phyloP scores from a whole-genome alignment of 768 basidiomycete species.

The Auriscalpium orientale region DNA sequence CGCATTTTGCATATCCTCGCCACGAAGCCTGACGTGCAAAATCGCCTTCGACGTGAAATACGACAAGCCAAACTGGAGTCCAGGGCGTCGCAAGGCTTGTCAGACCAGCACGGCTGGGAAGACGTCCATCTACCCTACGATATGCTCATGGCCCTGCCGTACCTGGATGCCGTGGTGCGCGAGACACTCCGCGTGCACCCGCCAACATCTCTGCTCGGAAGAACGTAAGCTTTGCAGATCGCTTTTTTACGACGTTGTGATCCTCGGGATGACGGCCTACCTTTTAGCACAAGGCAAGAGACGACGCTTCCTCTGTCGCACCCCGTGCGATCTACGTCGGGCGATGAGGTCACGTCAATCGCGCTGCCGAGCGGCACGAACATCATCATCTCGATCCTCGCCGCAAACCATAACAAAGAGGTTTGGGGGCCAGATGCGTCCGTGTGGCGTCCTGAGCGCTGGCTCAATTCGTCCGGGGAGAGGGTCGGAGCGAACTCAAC shows the following conservation, averaged over 20 bases:
- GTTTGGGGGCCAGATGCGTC: slow-evolving; percentile 35
- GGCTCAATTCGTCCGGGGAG: slow-evolving; percentile 21
- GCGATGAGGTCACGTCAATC: slow-evolving; percentile 8
- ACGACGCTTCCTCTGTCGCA: not conserved
- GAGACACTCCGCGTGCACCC: slow-evolving; percentile 37
- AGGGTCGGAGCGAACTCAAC: slow-evolving; percentile 1
- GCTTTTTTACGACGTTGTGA: no score
- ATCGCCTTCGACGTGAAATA: slow-evolving; percentile 27
- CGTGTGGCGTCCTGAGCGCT: slow-evolving; percentile 38
- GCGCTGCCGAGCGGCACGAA: slow-evolving; percentile 21
- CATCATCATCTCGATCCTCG: slow-evolving; percentile 19
- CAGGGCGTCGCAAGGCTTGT: not conserved
- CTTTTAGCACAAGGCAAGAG: slow-evolving; percentile 15
- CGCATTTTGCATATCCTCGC: slow-evolving; percentile 17
- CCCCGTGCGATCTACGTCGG: not conserved
- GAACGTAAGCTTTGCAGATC: slow-evolving; percentile 21
- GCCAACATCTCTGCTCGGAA: slow-evolving; percentile 20
- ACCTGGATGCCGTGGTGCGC: slow-evolving; percentile 37
- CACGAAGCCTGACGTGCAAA: slow-evolving; percentile 25
- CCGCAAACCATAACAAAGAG: slow-evolving; percentile 21
- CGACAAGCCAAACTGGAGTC: slow-evolving; percentile 22
- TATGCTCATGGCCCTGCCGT: slow-evolving; percentile 33
- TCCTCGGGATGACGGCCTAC: not conserved
- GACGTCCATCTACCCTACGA: slow-evolving; percentile 30
- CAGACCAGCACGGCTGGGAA: slow-evolving; percentile 19